phyloP scores from a whole-genome alignment of 306 rosid genomes.

The Luffa acutangula region DNA sequence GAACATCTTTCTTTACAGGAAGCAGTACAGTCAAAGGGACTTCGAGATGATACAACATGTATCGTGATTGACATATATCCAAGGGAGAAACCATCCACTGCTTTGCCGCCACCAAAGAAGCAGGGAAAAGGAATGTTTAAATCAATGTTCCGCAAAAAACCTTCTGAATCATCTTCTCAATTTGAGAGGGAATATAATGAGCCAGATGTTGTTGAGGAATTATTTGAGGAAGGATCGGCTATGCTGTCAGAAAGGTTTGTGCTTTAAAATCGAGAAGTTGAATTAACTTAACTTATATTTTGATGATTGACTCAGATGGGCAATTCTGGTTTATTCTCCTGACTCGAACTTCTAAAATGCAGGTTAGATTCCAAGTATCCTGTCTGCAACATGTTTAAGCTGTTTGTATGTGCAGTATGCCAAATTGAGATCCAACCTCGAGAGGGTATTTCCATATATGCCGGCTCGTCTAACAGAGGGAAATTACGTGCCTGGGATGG shows the following conservation, averaged over 20 bases:
- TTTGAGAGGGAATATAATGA: conserved; percentile 63
- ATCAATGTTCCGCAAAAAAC: conserved; percentile 68
- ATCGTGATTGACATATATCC: conserved; percentile 76
- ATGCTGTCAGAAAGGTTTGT: conserved; percentile 86
- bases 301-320: neutral
- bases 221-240: conserved; percentile 96
- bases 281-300: neutral
- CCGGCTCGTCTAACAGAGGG: conserved; percentile 40
- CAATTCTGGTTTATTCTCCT: neutral
- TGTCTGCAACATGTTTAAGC: conserved; percentile 93
- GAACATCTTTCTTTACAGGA: conserved; percentile 42
- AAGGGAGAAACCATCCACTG: conserved; percentile 58
- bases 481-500: conserved; percentile 98
- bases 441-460: conserved; percentile 83
- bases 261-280: conserved; percentile 2
- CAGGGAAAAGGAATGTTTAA: conserved; percentile 73
- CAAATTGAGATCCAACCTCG: conserved; percentile 91
- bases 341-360: conserved; percentile 19
- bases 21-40: conserved; percentile 84
- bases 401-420: conserved; percentile 93
- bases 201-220: conserved; percentile 75
- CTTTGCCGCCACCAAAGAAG: conserved; percentile 45
- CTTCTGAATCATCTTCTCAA: conserved; percentile 64
- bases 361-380: conserved; percentile 94
- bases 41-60: conserved; percentile 98